Percentiles rank a stretch among this genome's conserved stretches.
Evolutionary conservation across 202 grass and related monocot species (phyloP).

Genomic region (Elaeis oleifera): DNA sequence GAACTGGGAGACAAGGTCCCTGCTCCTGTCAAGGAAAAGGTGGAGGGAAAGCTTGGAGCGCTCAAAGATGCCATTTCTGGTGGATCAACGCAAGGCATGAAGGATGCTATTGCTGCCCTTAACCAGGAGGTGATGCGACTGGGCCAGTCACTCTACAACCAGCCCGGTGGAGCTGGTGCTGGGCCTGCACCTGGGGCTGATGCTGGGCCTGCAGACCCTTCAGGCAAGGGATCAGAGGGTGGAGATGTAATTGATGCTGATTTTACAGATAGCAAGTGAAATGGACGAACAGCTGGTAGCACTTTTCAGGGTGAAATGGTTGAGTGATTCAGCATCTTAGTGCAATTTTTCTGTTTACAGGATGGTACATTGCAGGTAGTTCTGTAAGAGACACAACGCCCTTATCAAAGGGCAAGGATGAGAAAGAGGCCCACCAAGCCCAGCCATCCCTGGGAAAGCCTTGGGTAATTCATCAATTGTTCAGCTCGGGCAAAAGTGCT

Average conservation of each 20-base stretch:
- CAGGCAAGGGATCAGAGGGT: conserved; percentile 29
- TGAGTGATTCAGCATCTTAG: too few species aligned
- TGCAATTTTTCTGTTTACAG: too few species aligned
- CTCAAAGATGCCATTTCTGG: background rate
- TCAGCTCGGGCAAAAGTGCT: too few species aligned
- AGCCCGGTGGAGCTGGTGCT: background rate
- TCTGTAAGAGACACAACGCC: too few species aligned
- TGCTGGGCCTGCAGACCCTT: conserved; percentile 21
- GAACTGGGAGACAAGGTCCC: conserved; percentile 1
- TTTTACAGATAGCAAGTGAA: conserved; percentile 53
- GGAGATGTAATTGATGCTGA: conserved; percentile 60
- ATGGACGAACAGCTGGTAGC: too few species aligned
- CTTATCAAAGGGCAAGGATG: too few species aligned
- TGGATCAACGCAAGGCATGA: background rate
- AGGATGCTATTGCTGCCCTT: background rate
- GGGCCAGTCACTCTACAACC: conserved; percentile 1
- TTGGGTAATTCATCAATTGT: too few species aligned
- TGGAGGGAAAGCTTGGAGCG: conserved; percentile 1
- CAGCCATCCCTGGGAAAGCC: too few species aligned
- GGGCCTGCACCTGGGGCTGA: conserved; percentile 23
- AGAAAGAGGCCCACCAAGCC: too few species aligned
- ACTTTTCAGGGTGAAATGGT: too few species aligned
- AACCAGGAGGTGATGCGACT: conserved; percentile 6
- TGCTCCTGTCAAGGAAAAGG: background rate
- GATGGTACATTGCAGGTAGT: too few species aligned